Base-by-base conservation (phyloP, 176 grass and related monocot genomes). In the Poa annua region DNA sequence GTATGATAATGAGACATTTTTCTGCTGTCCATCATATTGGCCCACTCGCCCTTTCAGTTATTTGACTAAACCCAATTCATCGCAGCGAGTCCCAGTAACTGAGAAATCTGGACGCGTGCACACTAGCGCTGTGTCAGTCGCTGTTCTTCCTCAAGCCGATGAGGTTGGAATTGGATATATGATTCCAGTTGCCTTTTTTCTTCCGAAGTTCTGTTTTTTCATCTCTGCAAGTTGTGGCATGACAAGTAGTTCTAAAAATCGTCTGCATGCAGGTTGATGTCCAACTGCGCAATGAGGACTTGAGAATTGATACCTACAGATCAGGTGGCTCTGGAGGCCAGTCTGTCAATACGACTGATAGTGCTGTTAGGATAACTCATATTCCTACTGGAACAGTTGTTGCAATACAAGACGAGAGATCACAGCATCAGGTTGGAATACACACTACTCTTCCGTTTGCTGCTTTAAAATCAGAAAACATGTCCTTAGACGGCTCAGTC, bases 361-460 rank as follows among this genome's bases (percentile, higher is more conserved):
- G 96, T 81, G 96, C 93, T 71, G 96, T 99, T 71, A 93, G 96
- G 86, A 77, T 98, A 84, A 98, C 89, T 66, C 96, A 98, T 75
- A 81, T 98, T 80, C 96, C 96, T 49, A 90, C 96, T 11, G 91
- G 93, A 88, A 93, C 89, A 22, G 80, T 85, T 17, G 91, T 93
- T 65, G 96, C 96, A 53, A 98, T 98, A 84, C 96, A 98, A 93
- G 93, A 98, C 7, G 96, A 98, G 92, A 98, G 96, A 85, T 98
- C 93, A 45, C 96, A 98, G 29, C 96, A 98, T 86, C 91, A 88
- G 91, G 96, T 98, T 74, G 7, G 53, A 59, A 74, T 22, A 49
- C 38, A 29, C 33, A 71, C 21, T 26, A 49, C 7, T 76, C 17
- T 11, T 70, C 1, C 7, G 6, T 55, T 35, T 57, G 26, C n/a